Evolutionary conservation across 2,329 filamentous ascomycete genomes (phyloP).

Genomic region (Bimuria novae-zelandiae): DNA sequence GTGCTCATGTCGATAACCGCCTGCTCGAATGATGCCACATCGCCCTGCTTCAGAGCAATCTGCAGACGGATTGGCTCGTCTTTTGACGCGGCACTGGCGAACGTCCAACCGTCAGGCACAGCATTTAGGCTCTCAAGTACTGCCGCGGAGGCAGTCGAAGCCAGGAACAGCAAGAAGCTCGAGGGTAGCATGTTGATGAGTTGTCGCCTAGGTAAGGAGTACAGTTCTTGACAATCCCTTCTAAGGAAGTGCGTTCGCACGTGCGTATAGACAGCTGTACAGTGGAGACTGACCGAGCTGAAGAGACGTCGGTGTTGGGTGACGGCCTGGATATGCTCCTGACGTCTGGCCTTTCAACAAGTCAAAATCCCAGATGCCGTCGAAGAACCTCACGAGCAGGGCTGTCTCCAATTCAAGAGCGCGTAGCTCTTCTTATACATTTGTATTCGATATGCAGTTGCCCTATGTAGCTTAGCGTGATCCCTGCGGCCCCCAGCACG

Average conservation of each 20-base stretch:
- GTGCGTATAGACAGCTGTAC: no score
- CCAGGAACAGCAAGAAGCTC: slow-evolving; percentile 1
- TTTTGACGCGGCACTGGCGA: background rate
- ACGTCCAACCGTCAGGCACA: slow-evolving; percentile 1
- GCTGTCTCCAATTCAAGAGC: background rate
- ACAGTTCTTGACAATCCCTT: background rate
- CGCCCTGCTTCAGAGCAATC: slow-evolving; percentile 36
- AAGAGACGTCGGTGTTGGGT: no score
- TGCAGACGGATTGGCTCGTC: slow-evolving; percentile 31
- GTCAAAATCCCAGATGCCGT: no score
- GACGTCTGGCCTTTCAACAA: no score
- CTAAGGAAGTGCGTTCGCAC: no score
- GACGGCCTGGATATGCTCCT: no score
- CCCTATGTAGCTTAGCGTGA: background rate
- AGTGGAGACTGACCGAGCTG: no score
- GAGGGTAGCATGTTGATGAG: background rate
- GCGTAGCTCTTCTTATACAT: background rate
- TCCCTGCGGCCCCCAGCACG: background rate
- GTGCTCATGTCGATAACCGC: slow-evolving; percentile 51
- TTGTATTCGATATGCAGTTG: background rate
- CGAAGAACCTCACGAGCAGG: background rate
- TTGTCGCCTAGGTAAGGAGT: background rate
- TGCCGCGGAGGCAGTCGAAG: background rate
- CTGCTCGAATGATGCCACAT: slow-evolving; percentile 45
- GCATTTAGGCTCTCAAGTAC: slow-evolving; percentile 1